These are phyloP conservation scores for Luvunga scandens DNA, from an alignment of 345 rosid species.

Conservation along the genomic window DNA sequence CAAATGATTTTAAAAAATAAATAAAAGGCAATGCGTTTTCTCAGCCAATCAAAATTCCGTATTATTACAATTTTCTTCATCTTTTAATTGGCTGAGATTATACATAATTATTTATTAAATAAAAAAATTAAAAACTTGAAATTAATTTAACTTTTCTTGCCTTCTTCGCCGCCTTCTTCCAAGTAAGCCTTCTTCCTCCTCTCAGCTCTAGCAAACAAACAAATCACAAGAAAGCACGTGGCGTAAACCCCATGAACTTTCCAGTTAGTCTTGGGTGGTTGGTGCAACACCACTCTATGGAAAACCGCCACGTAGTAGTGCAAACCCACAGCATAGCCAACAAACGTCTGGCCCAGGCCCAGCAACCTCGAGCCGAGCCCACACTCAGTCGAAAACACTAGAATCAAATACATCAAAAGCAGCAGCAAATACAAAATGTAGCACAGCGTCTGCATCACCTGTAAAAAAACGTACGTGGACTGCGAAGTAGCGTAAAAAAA, in stretches of 20 bases:
- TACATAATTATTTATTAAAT: conserved; percentile 7
- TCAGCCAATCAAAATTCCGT: conserved; percentile 1
- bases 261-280: conserved; percentile 92
- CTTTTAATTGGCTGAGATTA: conserved; percentile 21
- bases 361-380: conserved; percentile 60
- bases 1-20: too few relatives aligned
- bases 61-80: conserved; percentile 8
- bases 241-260: conserved; percentile 85
- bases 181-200: conserved; percentile 86
- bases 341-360: conserved; percentile 68
- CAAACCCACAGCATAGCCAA: conserved; percentile 76
- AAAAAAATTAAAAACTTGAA: neutral
- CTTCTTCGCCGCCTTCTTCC: conserved; percentile 91
- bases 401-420: conserved; percentile 71
- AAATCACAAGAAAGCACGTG: conserved; percentile 77
- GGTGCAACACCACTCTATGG: conserved; percentile 74
- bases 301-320: conserved; percentile 92
- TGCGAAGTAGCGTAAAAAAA: conserved; percentile 78
- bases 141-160: conserved; percentile 64
- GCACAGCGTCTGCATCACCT: conserved; percentile 74
- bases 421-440: conserved; percentile 72
- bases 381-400: conserved; percentile 69
- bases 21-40: neutral
- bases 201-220: conserved; percentile 65
- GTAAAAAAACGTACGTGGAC: conserved; percentile 66